Evolutionary conservation across 2,329 filamentous ascomycete genomes (phyloP).

Genomic region (Diaporthe velutina): DNA sequence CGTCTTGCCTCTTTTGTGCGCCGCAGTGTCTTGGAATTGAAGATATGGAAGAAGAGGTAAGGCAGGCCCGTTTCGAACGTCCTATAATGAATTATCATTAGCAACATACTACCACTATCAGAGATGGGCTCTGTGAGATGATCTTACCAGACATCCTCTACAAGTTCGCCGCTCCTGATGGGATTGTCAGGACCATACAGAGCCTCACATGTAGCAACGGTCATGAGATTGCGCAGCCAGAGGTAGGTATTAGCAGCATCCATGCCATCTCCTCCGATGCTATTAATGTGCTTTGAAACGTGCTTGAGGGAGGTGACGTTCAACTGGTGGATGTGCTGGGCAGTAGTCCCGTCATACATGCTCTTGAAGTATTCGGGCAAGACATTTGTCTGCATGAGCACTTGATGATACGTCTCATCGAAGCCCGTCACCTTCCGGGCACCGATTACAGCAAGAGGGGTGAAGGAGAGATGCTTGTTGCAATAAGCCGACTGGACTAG

Average conservation of each 20-base stretch:
- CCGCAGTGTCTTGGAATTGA: background rate
- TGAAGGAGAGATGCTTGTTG: background rate
- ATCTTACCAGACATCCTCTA: background rate
- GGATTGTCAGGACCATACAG: background rate
- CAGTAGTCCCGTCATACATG: background rate
- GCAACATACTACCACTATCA: background rate
- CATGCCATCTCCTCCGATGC: background rate
- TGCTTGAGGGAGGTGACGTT: background rate
- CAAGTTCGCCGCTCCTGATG: background rate
- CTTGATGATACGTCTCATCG: background rate
- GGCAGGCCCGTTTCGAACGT: background rate
- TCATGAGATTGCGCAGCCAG: background rate
- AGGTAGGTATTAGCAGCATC: background rate
- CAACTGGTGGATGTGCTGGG: background rate
- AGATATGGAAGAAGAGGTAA: background rate
- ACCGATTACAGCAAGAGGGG: background rate
- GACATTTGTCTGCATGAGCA: background rate
- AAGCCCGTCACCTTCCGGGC: background rate
- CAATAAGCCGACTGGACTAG: background rate
- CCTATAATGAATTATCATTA: background rate
- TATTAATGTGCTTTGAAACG: background rate
- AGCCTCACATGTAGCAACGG: background rate
- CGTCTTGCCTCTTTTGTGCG: background rate
- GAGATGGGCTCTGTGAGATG: background rate
- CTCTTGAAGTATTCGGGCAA: background rate